Evolutionary conservation across 2,329 filamentous ascomycete genomes (phyloP), one percentile per base, ranked within the genome.

Genomic region (Hypoxylon sp.): DNA sequence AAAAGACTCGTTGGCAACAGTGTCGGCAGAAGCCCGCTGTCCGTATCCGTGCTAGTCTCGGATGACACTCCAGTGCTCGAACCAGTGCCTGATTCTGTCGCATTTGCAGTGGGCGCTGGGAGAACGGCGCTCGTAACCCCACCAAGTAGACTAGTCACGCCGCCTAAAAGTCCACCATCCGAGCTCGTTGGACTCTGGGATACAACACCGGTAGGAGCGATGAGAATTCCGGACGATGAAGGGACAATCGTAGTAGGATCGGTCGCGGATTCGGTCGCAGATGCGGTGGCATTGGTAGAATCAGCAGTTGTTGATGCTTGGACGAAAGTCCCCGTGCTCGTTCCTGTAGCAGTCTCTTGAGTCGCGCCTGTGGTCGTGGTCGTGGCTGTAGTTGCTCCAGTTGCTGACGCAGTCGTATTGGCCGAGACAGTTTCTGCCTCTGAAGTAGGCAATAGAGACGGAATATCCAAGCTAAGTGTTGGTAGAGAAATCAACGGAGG

Each of bases 201-300:
- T 14, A 75, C 72, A 16, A 71, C 70, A 57, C 74, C 74, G 1
- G 73, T 75, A 19, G 74, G 74, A 48, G 74, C 74, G 1, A 76
- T 53, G 16, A 75, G 51, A 39, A 76, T 76, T 11, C 67, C 68
- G 2, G 73, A 73, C 14, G 74, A 66, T 2, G 70, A 62, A 1
- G 55, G 21, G 4, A 57, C 30, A 11, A 65, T 59, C 32, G 65
- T 27, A 5, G 65, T 58, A 5, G 67, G 41, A 7, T 46, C 54
- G 30, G 60, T 63, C 25, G 61, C 55, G 11, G 64, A 63, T 14
- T 63, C 63, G 14, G 41, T 59, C 21, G 52, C 58, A 37, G 63
- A 45, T n/a, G 63, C 67, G 21, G 53, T 46, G 29, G 19, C 23
- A 50, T 29, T 61, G 1, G 56, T 53, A 34, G 63, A 43, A n/a